Evolutionary conservation across 768 basidiomycete species (phyloP).

Genomic region (Rhizopogon vinicolor): DNA sequence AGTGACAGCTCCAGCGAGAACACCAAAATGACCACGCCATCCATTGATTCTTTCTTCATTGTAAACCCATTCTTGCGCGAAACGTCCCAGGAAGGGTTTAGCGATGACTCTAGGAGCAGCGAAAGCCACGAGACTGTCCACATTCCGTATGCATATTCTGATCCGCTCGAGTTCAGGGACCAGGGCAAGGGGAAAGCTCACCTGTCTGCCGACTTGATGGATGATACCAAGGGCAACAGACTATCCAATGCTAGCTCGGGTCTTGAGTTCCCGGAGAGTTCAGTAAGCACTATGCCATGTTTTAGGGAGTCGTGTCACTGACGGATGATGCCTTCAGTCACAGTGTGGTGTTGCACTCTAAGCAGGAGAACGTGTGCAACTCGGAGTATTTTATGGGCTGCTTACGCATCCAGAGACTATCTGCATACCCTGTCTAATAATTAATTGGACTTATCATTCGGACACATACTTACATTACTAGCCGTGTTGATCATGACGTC

Average conservation of each 20-base stretch:
- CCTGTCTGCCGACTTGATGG: not conserved
- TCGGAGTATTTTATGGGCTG: not conserved
- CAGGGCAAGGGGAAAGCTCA: not conserved
- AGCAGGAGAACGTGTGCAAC: not conserved
- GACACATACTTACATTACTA: no score
- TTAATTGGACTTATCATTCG: not conserved
- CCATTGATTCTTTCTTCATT: not conserved
- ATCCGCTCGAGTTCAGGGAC: not conserved
- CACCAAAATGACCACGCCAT: not conserved
- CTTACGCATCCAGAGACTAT: not conserved
- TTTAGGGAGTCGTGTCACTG: not conserved
- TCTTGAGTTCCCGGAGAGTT: slow-evolving; percentile 1
- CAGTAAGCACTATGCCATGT: not conserved
- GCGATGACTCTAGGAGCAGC: not conserved
- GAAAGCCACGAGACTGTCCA: not conserved
- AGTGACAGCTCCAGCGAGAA: not conserved
- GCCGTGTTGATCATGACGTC: no score
- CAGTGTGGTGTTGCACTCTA: slow-evolving; percentile 7
- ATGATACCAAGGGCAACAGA: not conserved
- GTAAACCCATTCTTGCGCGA: slow-evolving; percentile 1
- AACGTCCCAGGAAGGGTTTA: not conserved
- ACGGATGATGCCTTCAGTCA: not conserved
- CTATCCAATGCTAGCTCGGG: slow-evolving; percentile 5
- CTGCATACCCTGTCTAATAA: not conserved
- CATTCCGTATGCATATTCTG: not conserved